Conservation (phyloP, 768 basidiomycete genomes). For the Kwoniella sp. region DNA sequence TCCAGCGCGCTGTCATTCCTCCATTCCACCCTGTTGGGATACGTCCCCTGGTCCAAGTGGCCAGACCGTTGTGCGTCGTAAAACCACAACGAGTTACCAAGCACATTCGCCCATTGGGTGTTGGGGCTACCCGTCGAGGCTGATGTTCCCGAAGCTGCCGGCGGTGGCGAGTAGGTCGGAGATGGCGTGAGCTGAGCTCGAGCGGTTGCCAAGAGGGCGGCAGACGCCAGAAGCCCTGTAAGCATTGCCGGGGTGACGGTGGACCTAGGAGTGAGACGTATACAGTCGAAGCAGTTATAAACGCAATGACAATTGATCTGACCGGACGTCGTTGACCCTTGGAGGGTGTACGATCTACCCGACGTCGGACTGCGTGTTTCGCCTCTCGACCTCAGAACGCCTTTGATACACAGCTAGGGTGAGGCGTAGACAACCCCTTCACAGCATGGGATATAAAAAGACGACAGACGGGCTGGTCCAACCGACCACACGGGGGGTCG, state of each 20-base stretch:
- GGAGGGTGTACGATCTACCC: too few species aligned
- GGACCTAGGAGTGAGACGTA: not conserved
- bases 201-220: not conserved
- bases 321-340: too few species aligned
- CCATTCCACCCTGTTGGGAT: slow-evolving; percentile 73
- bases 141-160: slow-evolving; percentile 22
- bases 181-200: slow-evolving; percentile 42
- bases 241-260: not conserved
- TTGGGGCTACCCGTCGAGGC: slow-evolving; percentile 55
- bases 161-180: slow-evolving; percentile 36
- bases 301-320: too few species aligned
- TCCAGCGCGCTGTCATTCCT: slow-evolving; percentile 71
- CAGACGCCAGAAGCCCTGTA: not conserved
- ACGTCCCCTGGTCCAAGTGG: slow-evolving; percentile 55
- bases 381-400: too few species aligned
- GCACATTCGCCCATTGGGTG: slow-evolving; percentile 72
- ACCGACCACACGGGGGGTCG: too few species aligned
- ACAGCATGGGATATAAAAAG: too few species aligned
- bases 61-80: slow-evolving; percentile 90
- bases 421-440: too few species aligned
- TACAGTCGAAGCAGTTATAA: too few species aligned
- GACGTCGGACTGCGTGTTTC: too few species aligned
- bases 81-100: slow-evolving; percentile 78
- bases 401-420: too few species aligned
- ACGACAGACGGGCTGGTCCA: too few species aligned